A percentile compares a stretch with the other conserved stretches of the same genome.
Conservation (phyloP, 495 filamentous ascomycete species). For the Penicillium samsonianum region DNA sequence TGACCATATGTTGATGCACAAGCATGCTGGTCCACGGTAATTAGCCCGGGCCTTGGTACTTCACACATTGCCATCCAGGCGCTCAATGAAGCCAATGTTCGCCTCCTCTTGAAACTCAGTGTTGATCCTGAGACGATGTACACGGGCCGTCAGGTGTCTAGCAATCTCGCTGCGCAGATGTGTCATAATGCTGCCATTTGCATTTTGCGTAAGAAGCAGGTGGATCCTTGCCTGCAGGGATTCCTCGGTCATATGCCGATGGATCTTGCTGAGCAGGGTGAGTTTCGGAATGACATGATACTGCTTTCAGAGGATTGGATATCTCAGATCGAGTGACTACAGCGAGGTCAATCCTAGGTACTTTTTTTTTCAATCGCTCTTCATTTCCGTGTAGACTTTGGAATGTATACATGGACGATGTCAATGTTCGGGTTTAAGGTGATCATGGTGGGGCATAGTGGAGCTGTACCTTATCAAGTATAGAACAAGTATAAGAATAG, state of each 20-base stretch:
- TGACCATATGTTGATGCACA: too few species aligned
- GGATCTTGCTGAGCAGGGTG: background rate
- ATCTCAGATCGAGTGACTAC: background rate
- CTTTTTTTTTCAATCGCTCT: background rate
- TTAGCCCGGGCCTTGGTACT: too few species aligned
- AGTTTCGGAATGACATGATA: background rate
- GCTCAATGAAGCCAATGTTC: background rate
- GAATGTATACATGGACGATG: background rate
- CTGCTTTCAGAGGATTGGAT: background rate
- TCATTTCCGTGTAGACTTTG: background rate
- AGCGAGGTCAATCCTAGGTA: background rate
- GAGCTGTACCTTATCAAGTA: background rate
- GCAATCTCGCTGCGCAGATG: background rate
- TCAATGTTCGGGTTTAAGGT: background rate
- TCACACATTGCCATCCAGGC: background rate
- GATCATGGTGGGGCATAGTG: conserved; percentile 4
- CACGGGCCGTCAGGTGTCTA: background rate
- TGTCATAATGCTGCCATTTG: background rate
- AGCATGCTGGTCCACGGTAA: too few species aligned
- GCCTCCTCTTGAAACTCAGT: background rate
- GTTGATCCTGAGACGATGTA: background rate
- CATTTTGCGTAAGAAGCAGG: background rate
- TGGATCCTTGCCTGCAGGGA: background rate
- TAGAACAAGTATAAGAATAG: background rate
- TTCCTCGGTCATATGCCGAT: background rate